Evolutionary conservation across 2,329 filamentous ascomycete genomes (phyloP), one percentile per base, ranked within the genome.

Genomic region (Penicillium sp.): DNA sequence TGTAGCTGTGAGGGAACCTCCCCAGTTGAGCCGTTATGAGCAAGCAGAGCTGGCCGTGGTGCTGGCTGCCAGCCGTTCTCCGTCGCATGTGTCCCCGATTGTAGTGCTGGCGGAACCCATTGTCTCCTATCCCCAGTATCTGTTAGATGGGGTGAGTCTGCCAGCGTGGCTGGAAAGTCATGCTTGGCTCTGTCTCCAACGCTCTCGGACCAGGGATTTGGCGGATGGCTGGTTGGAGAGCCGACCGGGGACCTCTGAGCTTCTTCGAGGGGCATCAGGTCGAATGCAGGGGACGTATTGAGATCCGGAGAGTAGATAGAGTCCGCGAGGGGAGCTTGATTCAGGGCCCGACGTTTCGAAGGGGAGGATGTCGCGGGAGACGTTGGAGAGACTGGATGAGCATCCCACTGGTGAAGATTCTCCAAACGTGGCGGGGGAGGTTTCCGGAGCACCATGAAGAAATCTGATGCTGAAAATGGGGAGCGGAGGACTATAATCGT

Each of bases 401-500:
- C 67, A 70, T 71, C 69, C 58, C 71, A 65, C 70, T 75, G 71
- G 48, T 63, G 66, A 49, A 73, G 71, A 58, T 72, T 72, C 43
- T 74, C 65, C 51, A 77, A 71, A 60, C 71, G 73, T 48, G 75
- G 74, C 57, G 75, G 75, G 63, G 73, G 73, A 66, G 68, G 69
- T 68, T 77, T 77, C 62, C 75, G 74, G 67, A 77, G 68, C 65
- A 76, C 75, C 75, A 77, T 78, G 66, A 74, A 73, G 70, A 65
- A 52, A 10, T 16, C 1, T 38, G 19, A 38, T 16, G 10, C 25
- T 22, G 19, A 22, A 19, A 10, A 38, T 22, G 11, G 35, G 7
- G 16, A 22, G n/a, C 13, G 3, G 22, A 38, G n/a, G 10, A 25
- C n/a, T 22, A 37, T 26, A 10, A 22, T 25, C 6, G 49, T 49